These are phyloP conservation scores for Metschnikowia aberdeeniae DNA, from an alignment of 805 yeast genomes.

Conservation along the genomic window DNA sequence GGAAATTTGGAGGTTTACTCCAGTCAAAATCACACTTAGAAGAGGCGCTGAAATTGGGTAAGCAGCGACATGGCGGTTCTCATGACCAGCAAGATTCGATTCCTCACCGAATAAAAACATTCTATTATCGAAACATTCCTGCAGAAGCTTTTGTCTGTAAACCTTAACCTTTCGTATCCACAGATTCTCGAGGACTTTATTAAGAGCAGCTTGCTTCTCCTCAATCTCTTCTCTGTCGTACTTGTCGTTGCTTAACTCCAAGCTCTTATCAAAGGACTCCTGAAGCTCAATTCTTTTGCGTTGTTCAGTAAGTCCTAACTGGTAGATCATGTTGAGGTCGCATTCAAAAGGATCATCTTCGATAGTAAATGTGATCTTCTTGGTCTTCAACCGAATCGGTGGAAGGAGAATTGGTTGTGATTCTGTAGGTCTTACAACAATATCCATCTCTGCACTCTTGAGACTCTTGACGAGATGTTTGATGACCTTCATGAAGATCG, in stretches of 20 bases:
- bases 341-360: conserved; percentile 45
- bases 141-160: conserved; percentile 26
- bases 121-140: conserved; percentile 18
- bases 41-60: conserved; percentile 35
- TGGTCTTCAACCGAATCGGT: conserved; percentile 23
- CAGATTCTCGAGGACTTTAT: conserved; percentile 13
- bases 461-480: conserved; percentile 32
- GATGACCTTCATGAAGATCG: conserved; percentile 29
- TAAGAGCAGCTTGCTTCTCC: conserved; percentile 5
- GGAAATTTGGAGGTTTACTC: conserved; percentile 22
- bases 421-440: conserved; percentile 28
- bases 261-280: conserved; percentile 18
- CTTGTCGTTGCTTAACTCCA: not conserved
- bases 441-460: conserved; percentile 15
- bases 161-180: conserved; percentile 69
- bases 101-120: conserved; percentile 36
- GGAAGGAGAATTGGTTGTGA: conserved; percentile 29
- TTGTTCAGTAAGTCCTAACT: conserved; percentile 39
- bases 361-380: conserved; percentile 29
- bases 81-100: conserved; percentile 12
- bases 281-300: conserved; percentile 32
- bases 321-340: conserved; percentile 39
- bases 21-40: conserved; percentile 26
- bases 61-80: conserved; percentile 25
- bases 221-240: not conserved